Base-by-base conservation (phyloP, 2,329 filamentous ascomycete species). In the Penicillium nordicum region DNA sequence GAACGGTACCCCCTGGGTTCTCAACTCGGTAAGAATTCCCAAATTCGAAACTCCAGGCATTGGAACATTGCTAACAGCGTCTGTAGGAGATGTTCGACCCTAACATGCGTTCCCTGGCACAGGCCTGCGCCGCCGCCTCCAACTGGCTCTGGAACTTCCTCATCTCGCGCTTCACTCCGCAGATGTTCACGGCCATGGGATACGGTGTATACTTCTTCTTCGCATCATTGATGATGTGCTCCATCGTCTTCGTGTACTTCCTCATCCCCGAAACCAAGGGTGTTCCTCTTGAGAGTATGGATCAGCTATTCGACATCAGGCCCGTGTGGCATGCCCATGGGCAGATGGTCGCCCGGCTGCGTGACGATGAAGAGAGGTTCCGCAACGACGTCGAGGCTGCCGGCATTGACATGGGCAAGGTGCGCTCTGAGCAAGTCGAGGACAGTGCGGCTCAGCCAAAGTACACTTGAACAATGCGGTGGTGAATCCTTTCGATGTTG, bases 1-100 rank as follows among this genome's bases (percentile, higher is more conserved):
- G 87, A 89, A 89, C 67, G 87, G 87, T 1, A 89, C 86, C 0
- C 88, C 88, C 0, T 92, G 88, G 89, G 87, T 92, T 25, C 75
- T 89, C 68, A 90, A 89, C 76, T 82, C 81, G 25, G 69, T 72
- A 66, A 59, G 67, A 18, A 53, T 30, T 30, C 41, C 18, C 29
- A 47, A 23, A 30, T 5, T 14, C 7, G 12, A 5, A 5, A 29
- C 36, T 43, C 11, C 36, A 41, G 29, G n/a, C 7, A 30, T 18
- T 49, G 14, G 21, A 37, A 25, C 25, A 21, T 40, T 21, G 18
- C 59, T 64, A 49, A 69, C 57, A 55, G 18, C 6, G 1, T 4
- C 16, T 18, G 16, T 29, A 72, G 69, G 71, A 92, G 74, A 91
- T 92, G 79, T 91, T 90, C 71, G 84, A 88, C 65, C 82, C 85